Conservation (phyloP, 257 asterid genomes). For the Orobanche coerulescens region DNA sequence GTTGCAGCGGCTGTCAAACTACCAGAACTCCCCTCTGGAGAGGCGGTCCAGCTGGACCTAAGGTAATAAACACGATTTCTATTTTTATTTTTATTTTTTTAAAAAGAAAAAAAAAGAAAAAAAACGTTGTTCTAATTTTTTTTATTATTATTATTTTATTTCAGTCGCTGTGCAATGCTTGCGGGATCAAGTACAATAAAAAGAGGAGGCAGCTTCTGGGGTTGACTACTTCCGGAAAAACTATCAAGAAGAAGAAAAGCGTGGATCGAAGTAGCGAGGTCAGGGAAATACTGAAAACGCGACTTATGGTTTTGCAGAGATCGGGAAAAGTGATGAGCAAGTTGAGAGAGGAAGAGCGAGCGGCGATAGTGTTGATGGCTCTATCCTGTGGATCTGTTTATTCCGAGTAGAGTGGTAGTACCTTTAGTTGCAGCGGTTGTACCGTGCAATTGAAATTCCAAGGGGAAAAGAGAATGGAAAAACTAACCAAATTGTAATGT, state of each 20-base stretch:
- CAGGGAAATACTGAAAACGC: conserved; percentile 42
- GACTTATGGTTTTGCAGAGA: conserved; percentile 47
- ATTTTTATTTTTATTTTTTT: too few relatives aligned
- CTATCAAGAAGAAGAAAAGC: conserved; percentile 42
- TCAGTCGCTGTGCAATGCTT: conserved; percentile 88
- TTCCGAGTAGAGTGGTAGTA: conserved; percentile 34
- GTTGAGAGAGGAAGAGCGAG: conserved; percentile 76
- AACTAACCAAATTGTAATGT: conserved; percentile 23
- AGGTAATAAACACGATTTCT: conserved; percentile 40
- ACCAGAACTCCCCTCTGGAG: conserved; percentile 91
- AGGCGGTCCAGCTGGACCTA: conserved; percentile 94
- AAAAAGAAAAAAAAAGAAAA: neutral
- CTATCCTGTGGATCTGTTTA: conserved; percentile 70
- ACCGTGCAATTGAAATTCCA: conserved; percentile 8
- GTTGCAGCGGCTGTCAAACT: conserved; percentile 68
- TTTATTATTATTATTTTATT: conserved; percentile 2
- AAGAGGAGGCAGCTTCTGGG: conserved; percentile 73
- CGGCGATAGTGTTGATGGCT: conserved; percentile 82
- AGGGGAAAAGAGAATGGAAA: neutral
- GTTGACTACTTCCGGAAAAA: conserved; percentile 33
- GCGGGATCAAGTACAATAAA: conserved; percentile 86
- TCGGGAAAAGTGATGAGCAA: conserved; percentile 47
- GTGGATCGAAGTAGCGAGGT: conserved; percentile 24
- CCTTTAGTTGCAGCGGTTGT: conserved; percentile 16
- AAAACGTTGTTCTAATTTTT: neutral